Evolutionary conservation across 805 yeast species (phyloP).

Genomic region (Yamadazyma ubonensis): DNA sequence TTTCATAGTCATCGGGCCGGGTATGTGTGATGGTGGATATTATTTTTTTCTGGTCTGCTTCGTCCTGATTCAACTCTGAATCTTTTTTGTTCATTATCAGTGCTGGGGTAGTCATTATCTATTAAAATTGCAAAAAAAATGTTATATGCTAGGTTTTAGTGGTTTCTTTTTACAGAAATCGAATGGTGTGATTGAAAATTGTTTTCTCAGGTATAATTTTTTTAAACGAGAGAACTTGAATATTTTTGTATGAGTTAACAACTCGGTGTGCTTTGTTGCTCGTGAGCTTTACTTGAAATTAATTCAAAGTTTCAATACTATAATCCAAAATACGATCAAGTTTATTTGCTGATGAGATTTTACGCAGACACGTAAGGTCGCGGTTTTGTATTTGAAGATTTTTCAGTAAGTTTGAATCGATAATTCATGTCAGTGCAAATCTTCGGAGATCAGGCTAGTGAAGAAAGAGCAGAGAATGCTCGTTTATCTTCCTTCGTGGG

Average conservation of each 20-base stretch:
- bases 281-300: background rate
- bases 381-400: conserved; percentile 7
- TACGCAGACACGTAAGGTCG: conserved; percentile 11
- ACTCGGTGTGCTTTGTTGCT: background rate
- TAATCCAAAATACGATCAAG: conserved; percentile 5
- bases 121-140: background rate
- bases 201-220: background rate
- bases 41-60: conserved; percentile 5
- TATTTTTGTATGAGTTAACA: too few relatives aligned
- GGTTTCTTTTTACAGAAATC: background rate
- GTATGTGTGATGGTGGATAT: conserved; percentile 1
- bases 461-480: conserved; percentile 97
- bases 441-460: conserved; percentile 95
- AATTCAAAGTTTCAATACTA: background rate
- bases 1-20: conserved; percentile 14
- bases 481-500: conserved; percentile 97
- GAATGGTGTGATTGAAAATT: background rate
- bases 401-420: conserved; percentile 1
- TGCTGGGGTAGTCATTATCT: background rate
- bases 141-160: background rate
- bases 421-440: conserved; percentile 73
- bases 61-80: background rate
- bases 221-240: too few relatives aligned
- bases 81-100: background rate
- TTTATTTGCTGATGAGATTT: conserved; percentile 12